Base-by-base conservation (phyloP, 2,329 filamentous ascomycete genomes). In the Fusarium chlamydosporum region DNA sequence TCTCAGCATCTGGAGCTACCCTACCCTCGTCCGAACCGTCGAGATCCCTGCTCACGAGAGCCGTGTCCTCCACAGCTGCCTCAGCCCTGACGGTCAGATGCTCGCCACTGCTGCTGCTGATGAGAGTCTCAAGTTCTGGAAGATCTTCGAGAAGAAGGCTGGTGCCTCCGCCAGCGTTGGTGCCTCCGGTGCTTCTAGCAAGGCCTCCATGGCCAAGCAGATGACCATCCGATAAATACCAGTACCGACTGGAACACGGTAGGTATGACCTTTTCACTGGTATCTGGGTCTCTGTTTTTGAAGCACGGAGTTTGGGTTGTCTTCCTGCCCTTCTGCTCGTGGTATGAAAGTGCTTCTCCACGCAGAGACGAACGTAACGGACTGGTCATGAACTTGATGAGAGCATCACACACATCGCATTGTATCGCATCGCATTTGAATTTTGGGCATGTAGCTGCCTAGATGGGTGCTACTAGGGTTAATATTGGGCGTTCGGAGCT, bases 101-200 rank as follows among this genome's bases (percentile, higher is more conserved):
- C 88, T 99, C 57, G 96, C 96, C 51, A 99, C 96, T 52, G 95
- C 96, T 64, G 91, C 95, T 74, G 94, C 95, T 37, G 96, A 99
- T 76, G 96, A 99, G 86, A 95, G 91, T 77, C 86, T 99, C 80
- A 99, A 99, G 85, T 99, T 99, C 87, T 99, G 96, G 96, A 99
- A 99, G 89, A 87, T 99, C 74, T 99, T 99, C 77, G 96, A 99
- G 87, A 97, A 97, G 88, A 98, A 97, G 88, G 85, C 94, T 18
- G 94, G 93, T 56, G 84, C 87, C 61, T 83, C 87, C 64, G 87
- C 90, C 52, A 87, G 89, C 48, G 84, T 89, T 56, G 86, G 88
- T 64, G 85, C 87, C 72, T 86, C 90, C 61, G 89, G 89, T 67
- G 84, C 91, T 62, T 91, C 91, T 50, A 88, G 87, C 80, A 95